Base-by-base conservation (phyloP, 2,329 filamentous ascomycete species). In the Aurifilum marmelostoma region DNA sequence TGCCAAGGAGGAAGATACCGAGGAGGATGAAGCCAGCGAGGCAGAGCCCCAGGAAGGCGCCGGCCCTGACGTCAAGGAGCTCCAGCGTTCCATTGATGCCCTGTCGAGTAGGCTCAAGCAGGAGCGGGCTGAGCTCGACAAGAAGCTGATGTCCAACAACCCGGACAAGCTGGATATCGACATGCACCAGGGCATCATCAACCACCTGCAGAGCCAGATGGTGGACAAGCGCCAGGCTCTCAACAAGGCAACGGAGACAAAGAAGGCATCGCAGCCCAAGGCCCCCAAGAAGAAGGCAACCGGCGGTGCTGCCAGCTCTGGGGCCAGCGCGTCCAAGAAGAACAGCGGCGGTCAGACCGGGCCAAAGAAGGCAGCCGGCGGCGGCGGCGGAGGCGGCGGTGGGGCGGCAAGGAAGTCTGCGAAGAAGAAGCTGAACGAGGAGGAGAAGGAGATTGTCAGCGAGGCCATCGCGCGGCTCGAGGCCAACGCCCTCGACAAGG, bases 381-480 rank as follows among this genome's bases (percentile, higher is more conserved):
- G 77, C 12, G 67, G 66, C 18, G 58, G 65, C 3, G n/a, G 77
- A 9, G 67, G 77, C 12, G 67, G 66, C 18, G 58, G 65, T 2
- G n/a, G 65, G 32, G 24, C 52, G 47, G 54, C 69, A 34, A 79
- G 77, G 74, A 79, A 79, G 73, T 76, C 79, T 0, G 85, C 83
- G 71, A 89, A 88, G 75, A 82, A 85, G n/a, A 86, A 86, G 66
- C 87, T 92, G 75, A 88, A 93, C 59, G 90, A 88, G 69, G 85
- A 91, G 3, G 94, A 99, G 80, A 98, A 98, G 83, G 93, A 96
- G 69, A 88, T 94, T 73, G 97, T 99, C 69, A 95, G 93, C 1
- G 90, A 91, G 69, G 92, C 92, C 18, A 96, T 97, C 72, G 92
- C 91, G 74, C 90, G 90, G 71, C 88, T 98, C 68, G 90, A 94